Percentiles rank a stretch among this genome's conserved stretches.
Evolutionary conservation across 805 yeast species (phyloP).

Genomic region (Wickerhamomyces chambardii): DNA sequence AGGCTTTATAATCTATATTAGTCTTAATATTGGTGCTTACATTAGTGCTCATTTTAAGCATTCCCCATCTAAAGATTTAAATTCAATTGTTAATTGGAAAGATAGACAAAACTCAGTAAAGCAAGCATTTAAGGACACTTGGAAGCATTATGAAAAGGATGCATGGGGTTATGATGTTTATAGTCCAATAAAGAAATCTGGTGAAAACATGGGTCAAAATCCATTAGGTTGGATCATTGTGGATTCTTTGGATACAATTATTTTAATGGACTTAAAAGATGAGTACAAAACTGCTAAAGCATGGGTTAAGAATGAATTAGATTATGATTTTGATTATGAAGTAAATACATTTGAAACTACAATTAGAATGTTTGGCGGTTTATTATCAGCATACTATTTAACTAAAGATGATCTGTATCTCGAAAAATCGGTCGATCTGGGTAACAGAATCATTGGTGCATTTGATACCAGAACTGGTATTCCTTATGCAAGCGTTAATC

Average conservation of each 20-base stretch:
- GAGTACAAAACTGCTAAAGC: conserved; percentile 55
- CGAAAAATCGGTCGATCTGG: conserved; percentile 73
- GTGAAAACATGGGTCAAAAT: conserved; percentile 65
- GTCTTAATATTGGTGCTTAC: too few species aligned
- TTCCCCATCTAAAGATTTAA: too few species aligned
- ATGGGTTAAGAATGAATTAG: conserved; percentile 68
- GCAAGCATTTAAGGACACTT: conserved; percentile 61
- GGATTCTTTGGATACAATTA: conserved; percentile 76
- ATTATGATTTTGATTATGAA: conserved; percentile 61
- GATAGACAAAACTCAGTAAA: conserved; percentile 48
- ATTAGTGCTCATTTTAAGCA: too few species aligned
- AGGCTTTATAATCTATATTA: too few species aligned
- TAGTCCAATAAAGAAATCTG: conserved; percentile 52
- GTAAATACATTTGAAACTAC: conserved; percentile 93
- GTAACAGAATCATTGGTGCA: conserved; percentile 62
- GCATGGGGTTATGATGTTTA: conserved; percentile 86
- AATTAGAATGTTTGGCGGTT: conserved; percentile 87
- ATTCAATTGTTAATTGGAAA: conserved; percentile 39
- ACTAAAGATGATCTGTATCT: conserved; percentile 62
- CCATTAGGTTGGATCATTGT: conserved; percentile 95
- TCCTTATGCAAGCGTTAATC: conserved; percentile 74
- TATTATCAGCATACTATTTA: conserved; percentile 73
- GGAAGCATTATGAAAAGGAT: conserved; percentile 65
- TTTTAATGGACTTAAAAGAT: conserved; percentile 54
- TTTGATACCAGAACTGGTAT: conserved; percentile 60